Evolutionary conservation across 176 grass and related monocot species (phyloP).

Genomic region (Carex pumila): DNA sequence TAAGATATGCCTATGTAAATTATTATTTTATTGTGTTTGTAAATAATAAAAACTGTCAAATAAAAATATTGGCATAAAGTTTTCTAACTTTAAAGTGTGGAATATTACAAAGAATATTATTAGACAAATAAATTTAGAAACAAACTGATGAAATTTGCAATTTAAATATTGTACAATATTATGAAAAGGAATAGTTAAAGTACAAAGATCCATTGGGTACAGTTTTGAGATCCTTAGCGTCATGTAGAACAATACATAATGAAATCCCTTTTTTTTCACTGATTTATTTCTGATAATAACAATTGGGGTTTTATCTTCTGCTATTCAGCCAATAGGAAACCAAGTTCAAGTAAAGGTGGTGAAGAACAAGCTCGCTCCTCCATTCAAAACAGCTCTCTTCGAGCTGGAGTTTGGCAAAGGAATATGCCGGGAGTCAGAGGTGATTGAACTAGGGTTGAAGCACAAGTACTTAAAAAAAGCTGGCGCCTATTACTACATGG

Average conservation of each 20-base stretch:
- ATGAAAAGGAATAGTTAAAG: neutral
- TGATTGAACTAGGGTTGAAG: slow-evolving; percentile 66
- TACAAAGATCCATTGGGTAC: neutral
- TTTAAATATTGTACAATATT: neutral
- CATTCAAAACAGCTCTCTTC: slow-evolving; percentile 73
- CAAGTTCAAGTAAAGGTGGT: slow-evolving; percentile 87
- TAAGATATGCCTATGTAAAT: neutral
- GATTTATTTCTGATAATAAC: neutral
- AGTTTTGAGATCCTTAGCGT: neutral
- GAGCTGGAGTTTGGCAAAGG: slow-evolving; percentile 91
- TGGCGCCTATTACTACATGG: slow-evolving; percentile 40
- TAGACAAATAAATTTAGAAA: neutral
- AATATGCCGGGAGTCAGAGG: slow-evolving; percentile 67
- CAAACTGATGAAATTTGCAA: neutral
- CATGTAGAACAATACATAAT: neutral
- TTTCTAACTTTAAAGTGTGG: neutral
- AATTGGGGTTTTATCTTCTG: neutral
- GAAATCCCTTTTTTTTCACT: neutral
- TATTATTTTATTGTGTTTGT: neutral
- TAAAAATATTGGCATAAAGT: neutral
- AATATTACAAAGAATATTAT: neutral
- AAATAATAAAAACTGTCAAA: neutral
- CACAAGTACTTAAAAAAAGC: slow-evolving; percentile 52
- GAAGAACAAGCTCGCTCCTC: slow-evolving; percentile 93
- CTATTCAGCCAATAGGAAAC: slow-evolving; percentile 63